These are phyloP conservation scores for Thielaviopsis ethacetica DNA, from an alignment of 2,329 filamentous ascomycete genomes.

Conservation along the genomic window DNA sequence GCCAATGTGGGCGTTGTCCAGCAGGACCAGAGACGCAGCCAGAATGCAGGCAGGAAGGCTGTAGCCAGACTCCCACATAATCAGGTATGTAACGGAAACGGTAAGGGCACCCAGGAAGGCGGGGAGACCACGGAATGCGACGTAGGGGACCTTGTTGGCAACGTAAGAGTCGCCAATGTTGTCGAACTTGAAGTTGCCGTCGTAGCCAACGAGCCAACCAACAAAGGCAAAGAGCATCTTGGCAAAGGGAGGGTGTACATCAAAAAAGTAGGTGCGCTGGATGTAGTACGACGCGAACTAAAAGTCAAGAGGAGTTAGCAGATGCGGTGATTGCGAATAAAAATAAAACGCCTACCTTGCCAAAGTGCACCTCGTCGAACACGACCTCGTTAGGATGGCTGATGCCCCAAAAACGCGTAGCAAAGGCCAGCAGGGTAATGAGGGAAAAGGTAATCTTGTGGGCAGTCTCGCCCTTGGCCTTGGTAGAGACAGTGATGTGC, in stretches of 20 bases:
- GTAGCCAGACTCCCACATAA: conserved; percentile 99
- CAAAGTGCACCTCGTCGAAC: conserved; percentile 98
- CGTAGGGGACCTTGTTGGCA: conserved; percentile 89
- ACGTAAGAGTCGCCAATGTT: conserved; percentile 99
- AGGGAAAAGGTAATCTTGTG: conserved; percentile 65
- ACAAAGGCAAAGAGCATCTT: conserved; percentile 96
- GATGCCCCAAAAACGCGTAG: conserved; percentile 92
- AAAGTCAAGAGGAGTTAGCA: background rate
- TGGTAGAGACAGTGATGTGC: conserved; percentile 17
- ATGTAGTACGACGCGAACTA: conserved; percentile 71
- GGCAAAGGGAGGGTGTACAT: conserved; percentile 94
- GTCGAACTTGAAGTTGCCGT: conserved; percentile 94
- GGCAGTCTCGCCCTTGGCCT: conserved; percentile 50
- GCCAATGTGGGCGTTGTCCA: conserved; percentile 95
- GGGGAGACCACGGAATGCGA: conserved; percentile 86
- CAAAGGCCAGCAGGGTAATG: conserved; percentile 70
- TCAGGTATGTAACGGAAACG: conserved; percentile 83
- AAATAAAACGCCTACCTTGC: conserved; percentile 53
- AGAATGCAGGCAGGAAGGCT: conserved; percentile 83
- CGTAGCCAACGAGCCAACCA: conserved; percentile 94
- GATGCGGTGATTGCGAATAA: background rate
- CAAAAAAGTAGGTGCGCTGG: conserved; percentile 97
- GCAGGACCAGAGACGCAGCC: conserved; percentile 70
- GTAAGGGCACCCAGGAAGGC: conserved; percentile 84
- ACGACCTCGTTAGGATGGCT: conserved; percentile 91